Evolutionary conservation across 768 basidiomycete genomes (phyloP), one percentile per base, ranked within the genome.

Genomic region (Exsudoporus frostii): DNA sequence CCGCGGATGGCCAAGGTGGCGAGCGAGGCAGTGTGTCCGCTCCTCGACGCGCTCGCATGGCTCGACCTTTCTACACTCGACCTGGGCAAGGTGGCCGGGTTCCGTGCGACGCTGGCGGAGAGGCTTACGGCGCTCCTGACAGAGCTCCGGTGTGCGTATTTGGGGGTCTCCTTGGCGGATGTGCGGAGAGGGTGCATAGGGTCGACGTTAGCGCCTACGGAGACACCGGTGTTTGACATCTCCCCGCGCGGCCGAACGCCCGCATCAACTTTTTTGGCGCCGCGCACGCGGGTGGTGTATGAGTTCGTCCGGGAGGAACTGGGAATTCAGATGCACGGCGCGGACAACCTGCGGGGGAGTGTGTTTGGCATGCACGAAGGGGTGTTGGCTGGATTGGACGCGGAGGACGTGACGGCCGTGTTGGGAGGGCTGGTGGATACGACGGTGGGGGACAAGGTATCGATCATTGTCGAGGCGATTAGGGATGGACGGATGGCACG

Each of bases 251-350:
- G 87, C 4, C 63, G 73, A 9, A 77, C 87, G 7, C 90, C 91
- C 1, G 90, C 92, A 2, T 81, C 83, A 55, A 61, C 63, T 10
- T 83, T 76, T 69, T 76, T 95, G 37, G 65, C 69, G 1, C 59
- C 69, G 0, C 61, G 69, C 17, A 90, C 90, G 4, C 77, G 82
- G 11, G 73, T 81, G 6, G 67, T 93, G 22, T 95, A 95, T 68
- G 84, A 88, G 65, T 94, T 84, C 56, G 80, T 95, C 6, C 77
- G 92, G 32, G 54, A 80, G 20, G 79, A 76, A 8, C 73, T 93
- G 27, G 88, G 88, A n/a, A 81, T 92, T 55, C 74, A 74, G 58
- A 92, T 91, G 88, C 83, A 91, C 57, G 90, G 90, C 15, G 74
- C 78, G 8, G 88, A 90, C 60, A 93, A 93, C 63, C 74, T 83